phyloP scores from a whole-genome alignment of 2,329 filamentous ascomycete species.

The Chaetomium globosum region DNA sequence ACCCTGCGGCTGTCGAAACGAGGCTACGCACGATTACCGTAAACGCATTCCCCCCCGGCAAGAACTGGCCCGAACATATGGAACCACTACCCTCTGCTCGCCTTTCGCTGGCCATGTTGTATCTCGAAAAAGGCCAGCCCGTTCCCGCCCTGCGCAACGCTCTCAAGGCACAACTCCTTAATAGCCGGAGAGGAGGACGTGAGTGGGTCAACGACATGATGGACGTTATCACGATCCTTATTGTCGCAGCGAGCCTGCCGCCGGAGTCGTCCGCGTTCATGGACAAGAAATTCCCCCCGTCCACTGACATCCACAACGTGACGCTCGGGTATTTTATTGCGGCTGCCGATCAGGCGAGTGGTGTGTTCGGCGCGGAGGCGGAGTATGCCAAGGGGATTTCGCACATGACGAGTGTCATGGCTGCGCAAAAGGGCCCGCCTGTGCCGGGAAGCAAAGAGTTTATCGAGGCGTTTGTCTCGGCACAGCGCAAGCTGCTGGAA shows the following conservation, averaged over 20 bases:
- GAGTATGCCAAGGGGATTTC: constrained; percentile 34
- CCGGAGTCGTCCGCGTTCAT: constrained; percentile 23
- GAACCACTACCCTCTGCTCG: constrained; percentile 39
- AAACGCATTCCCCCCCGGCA: constrained; percentile 24
- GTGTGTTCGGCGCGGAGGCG: constrained; percentile 35
- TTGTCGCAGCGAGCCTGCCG: constrained; percentile 27
- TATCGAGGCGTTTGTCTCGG: constrained; percentile 31
- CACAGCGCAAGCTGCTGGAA: constrained; percentile 36
- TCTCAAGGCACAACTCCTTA: constrained; percentile 38
- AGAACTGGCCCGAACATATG: constrained; percentile 38
- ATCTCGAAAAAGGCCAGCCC: constrained; percentile 31
- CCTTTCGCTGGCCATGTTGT: constrained; percentile 35
- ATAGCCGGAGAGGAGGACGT: constrained; percentile 28
- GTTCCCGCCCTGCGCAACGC: constrained; percentile 35
- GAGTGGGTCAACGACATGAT: constrained; percentile 39
- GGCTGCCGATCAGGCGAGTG: constrained; percentile 27
- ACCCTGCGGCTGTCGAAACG: constrained; percentile 30
- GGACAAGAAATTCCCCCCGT: constrained; percentile 26
- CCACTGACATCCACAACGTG: constrained; percentile 32
- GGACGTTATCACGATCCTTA: constrained; percentile 34
- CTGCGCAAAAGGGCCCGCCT: constrained; percentile 21
- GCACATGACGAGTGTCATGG: constrained; percentile 27
- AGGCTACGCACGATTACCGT: constrained; percentile 30
- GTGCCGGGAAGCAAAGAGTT: constrained; percentile 33
- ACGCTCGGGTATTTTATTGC: constrained; percentile 36